phyloP scores from a whole-genome alignment of 768 basidiomycete species.

The Rhizopogon vinicolor region DNA sequence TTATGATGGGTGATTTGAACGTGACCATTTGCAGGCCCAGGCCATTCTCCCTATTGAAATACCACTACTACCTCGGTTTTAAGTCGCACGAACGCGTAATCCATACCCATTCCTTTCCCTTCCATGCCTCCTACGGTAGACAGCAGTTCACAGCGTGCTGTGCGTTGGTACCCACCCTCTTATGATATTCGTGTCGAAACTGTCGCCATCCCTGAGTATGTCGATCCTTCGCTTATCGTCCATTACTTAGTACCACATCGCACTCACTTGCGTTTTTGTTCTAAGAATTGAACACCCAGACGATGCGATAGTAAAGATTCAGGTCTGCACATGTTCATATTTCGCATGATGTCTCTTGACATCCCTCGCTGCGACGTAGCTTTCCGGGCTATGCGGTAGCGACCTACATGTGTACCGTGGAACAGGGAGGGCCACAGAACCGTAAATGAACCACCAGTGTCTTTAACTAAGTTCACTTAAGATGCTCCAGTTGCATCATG shows the following conservation, averaged over 20 bases:
- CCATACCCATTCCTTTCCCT: neutral
- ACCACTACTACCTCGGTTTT: neutral
- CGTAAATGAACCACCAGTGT: conserved; percentile 34
- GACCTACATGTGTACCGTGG: conserved; percentile 76
- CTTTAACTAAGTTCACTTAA: neutral
- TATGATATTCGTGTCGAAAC: conserved; percentile 69
- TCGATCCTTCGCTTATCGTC: conserved; percentile 4
- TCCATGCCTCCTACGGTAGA: conserved; percentile 2
- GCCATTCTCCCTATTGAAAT: no score
- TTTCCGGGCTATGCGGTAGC: conserved; percentile 67
- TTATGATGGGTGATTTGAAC: no score
- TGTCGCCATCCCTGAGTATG: conserved; percentile 51
- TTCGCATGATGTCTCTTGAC: neutral
- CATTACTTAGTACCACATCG: neutral
- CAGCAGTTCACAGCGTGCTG: conserved; percentile 29
- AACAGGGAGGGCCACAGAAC: conserved; percentile 44
- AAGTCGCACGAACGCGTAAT: neutral
- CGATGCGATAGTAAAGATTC: conserved; percentile 75
- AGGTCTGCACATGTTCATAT: conserved; percentile 32
- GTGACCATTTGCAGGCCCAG: no score
- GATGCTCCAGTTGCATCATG: conserved; percentile 45
- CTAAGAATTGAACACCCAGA: conserved; percentile 65
- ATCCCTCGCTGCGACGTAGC: conserved; percentile 29
- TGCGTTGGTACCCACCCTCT: conserved; percentile 64
- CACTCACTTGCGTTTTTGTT: neutral